phyloP scores from a whole-genome alignment of 1,139 yeast genomes.

The Blastobotrys malaysiensis region DNA sequence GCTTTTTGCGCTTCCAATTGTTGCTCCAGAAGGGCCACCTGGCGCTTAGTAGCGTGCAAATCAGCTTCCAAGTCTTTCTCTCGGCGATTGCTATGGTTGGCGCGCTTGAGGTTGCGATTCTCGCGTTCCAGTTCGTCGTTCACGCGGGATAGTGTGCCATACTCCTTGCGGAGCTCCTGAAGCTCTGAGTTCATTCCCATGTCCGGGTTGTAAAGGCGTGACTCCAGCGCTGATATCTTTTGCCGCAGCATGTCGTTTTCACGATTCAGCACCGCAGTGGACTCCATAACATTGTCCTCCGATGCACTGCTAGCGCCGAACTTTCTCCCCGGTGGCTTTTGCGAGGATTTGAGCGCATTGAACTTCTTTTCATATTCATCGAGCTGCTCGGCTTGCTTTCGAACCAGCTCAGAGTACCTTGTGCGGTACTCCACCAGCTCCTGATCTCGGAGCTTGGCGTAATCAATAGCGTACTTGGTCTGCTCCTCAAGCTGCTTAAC shows the following conservation, averaged over 20 bases:
- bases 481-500: constrained; percentile 14
- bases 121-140: constrained; percentile 7
- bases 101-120: background rate
- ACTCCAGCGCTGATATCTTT: background rate
- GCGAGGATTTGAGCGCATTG: background rate
- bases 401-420: constrained; percentile 17
- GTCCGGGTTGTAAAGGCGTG: background rate
- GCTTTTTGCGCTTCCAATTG: background rate
- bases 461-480: constrained; percentile 17
- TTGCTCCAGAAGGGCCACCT: background rate
- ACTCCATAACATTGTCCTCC: background rate
- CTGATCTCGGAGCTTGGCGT: constrained; percentile 18
- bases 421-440: constrained; percentile 17
- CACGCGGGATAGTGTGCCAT: constrained; percentile 1
- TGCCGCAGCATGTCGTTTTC: background rate
- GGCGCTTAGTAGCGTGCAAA: background rate
- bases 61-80: background rate
- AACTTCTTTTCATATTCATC: constrained; percentile 12
- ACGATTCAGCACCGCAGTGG: background rate
- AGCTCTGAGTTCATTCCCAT: background rate
- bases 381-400: constrained; percentile 10
- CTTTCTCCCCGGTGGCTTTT: background rate
- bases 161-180: constrained; percentile 1
- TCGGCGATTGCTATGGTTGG: background rate
- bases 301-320: background rate